phyloP scores from a whole-genome alignment of 1,284 basidiomycete genomes.

The Cryptococcus jaspeensis region DNA sequence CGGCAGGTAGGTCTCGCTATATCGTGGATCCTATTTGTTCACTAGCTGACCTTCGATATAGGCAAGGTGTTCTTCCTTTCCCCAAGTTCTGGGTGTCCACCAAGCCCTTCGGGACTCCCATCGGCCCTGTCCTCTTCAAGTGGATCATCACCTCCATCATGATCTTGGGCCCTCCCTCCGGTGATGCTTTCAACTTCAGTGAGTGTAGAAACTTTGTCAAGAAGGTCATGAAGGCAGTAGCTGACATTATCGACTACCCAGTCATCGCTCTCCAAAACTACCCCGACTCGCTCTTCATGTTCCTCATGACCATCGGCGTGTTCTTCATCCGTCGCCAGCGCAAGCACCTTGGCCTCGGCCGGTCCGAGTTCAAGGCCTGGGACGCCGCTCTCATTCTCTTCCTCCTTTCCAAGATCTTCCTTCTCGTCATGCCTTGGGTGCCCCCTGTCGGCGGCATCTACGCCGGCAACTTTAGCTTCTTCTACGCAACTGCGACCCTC shows the following conservation, averaged over 20 bases:
- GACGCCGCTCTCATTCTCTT: slow-evolving; percentile 50
- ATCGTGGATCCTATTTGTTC: too few species aligned
- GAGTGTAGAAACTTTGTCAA: neutral
- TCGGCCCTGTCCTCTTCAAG: slow-evolving; percentile 55
- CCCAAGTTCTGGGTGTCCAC: slow-evolving; percentile 40
- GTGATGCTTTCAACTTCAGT: slow-evolving; percentile 58
- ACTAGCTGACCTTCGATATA: neutral
- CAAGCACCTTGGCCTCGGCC: slow-evolving; percentile 45
- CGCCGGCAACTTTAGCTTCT: slow-evolving; percentile 44
- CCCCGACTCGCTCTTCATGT: slow-evolving; percentile 53
- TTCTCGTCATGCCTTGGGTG: slow-evolving; percentile 57
- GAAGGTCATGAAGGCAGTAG: slow-evolving; percentile 34
- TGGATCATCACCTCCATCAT: slow-evolving; percentile 58
- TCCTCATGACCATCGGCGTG: slow-evolving; percentile 52
- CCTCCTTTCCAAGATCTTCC: slow-evolving; percentile 52
- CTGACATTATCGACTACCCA: neutral
- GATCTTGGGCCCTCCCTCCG: slow-evolving; percentile 58
- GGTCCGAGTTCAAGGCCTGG: slow-evolving; percentile 53
- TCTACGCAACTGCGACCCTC: slow-evolving; percentile 47
- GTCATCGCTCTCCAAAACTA: slow-evolving; percentile 52
- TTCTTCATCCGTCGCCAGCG: slow-evolving; percentile 54
- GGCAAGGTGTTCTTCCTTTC: slow-evolving; percentile 48
- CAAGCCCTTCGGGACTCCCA: slow-evolving; percentile 43
- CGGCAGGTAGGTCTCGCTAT: slow-evolving; percentile 22
- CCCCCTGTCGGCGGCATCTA: slow-evolving; percentile 43